Evolutionary conservation across 139 green algal species (phyloP).

Genomic region (Ettlia oleoabundans): DNA sequence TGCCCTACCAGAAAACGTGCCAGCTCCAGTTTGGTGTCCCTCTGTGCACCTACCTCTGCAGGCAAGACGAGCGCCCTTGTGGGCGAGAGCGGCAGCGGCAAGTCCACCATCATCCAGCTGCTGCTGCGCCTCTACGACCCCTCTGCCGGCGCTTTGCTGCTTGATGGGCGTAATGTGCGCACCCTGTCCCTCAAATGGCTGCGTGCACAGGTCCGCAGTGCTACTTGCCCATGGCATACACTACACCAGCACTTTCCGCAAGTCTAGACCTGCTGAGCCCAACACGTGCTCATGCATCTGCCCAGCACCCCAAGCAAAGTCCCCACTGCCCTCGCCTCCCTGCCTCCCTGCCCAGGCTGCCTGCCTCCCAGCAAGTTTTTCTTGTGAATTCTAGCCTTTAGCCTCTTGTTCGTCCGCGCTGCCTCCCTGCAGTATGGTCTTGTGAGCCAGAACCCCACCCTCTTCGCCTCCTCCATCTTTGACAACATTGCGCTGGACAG

Average conservation of each 20-base stretch:
- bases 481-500: constrained; percentile 87
- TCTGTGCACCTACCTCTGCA: no score
- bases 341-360: background rate
- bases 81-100: constrained; percentile 87
- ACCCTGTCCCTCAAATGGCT: constrained; percentile 79
- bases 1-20: no score
- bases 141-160: constrained; percentile 49
- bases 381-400: no score
- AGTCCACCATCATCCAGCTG: constrained; percentile 89
- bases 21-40: constrained; percentile 67
- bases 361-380: no score
- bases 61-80: constrained; percentile 16
- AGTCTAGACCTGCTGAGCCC: no score
- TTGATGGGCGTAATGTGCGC: constrained; percentile 87
- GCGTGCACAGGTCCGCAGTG: constrained; percentile 49
- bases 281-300: no score
- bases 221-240: no score
- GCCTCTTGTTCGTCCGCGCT: no score
- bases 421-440: constrained; percentile 26
- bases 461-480: constrained; percentile 72
- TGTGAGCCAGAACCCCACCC: constrained; percentile 88
- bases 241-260: no score
- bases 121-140: constrained; percentile 95
- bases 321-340: background rate
- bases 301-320: no score